Evolutionary conservation across 768 basidiomycete species (phyloP), one percentile per base, ranked within the genome.

Genomic region (Cystofilobasidium ferigula): DNA sequence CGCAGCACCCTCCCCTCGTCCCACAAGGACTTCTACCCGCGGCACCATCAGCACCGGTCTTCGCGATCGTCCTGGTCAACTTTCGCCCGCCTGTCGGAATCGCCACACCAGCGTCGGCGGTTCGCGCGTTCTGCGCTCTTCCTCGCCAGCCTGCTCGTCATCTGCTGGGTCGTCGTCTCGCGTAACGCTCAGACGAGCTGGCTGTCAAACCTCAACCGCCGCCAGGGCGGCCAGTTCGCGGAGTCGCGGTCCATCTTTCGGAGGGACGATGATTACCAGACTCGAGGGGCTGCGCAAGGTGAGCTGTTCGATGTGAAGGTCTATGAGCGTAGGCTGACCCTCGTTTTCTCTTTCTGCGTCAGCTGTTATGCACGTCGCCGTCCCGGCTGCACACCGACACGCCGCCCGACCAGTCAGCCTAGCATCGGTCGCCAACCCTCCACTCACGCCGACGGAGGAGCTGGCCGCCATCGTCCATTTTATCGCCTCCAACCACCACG

Each of bases 381-480:
- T n/a, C 45, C n/a, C n/a, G n/a, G n/a, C n/a, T n/a, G n/a, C n/a
- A n/a, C n/a, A n/a, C n/a, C n/a, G n/a, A n/a, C n/a, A n/a, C n/a
- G 22, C 45, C 22, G 45, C 45, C n/a, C 45, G 45, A 5, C 45
- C 45, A 6, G 40, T 18, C 42, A 6, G 34, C n/a, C 24, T 42
- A 34, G 18, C 30, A 2, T 40, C 38, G 26, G 3, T 32, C 38
- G 16, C 20, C 24, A 28, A 20, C 4, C 12, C 35, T 22, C 47
- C 63, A 16, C 48, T 64, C 12, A 59, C 36, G 35, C 57, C 63
- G 14, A 4, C 34, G 13, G 38, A 64, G 28, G 63, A 64, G 34
- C 63, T 64, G 12, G 57, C 63, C 22, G 56, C 34, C 18, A 43
- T 64, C 45, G 35, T 64, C 18, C 63, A 64, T 26, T 64, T 64